Percentiles rank a stretch among this genome's conserved stretches.
Evolutionary conservation across 1,284 basidiomycete species (phyloP).

Genomic region (Flammula alnicola): DNA sequence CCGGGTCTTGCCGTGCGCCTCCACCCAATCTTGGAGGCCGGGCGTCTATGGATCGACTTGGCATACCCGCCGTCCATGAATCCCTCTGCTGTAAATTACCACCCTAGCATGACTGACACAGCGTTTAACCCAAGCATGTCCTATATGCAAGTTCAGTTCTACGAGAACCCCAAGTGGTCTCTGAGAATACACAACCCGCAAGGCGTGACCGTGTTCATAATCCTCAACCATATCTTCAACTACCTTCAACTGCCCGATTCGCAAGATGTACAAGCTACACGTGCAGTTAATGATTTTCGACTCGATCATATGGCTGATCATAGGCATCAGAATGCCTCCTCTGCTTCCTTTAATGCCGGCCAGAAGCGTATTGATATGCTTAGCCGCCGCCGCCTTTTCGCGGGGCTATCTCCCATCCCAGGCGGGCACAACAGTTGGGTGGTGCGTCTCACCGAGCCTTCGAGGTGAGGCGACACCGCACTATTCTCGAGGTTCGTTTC

Average conservation of each 20-base stretch:
- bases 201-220: not conserved
- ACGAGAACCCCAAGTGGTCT: not conserved
- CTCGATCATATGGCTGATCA: no score
- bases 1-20: no score
- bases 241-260: not conserved
- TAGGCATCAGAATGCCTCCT: not conserved
- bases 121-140: not conserved
- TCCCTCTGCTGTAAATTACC: not conserved
- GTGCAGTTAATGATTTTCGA: no score
- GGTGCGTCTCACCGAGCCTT: not conserved
- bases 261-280: no score
- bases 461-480: no score
- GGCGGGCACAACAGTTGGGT: not conserved
- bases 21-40: not conserved
- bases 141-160: not conserved
- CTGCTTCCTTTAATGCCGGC: not conserved
- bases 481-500: no score
- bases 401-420: not conserved
- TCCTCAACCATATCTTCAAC: not conserved
- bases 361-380: not conserved
- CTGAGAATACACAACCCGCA: not conserved
- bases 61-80: not conserved
- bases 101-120: not conserved
- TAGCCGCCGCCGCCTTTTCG: not conserved
- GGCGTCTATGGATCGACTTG: conserved; percentile 1